Base-by-base conservation (phyloP, 768 basidiomycete genomes). In the Heimioporus sp. region DNA sequence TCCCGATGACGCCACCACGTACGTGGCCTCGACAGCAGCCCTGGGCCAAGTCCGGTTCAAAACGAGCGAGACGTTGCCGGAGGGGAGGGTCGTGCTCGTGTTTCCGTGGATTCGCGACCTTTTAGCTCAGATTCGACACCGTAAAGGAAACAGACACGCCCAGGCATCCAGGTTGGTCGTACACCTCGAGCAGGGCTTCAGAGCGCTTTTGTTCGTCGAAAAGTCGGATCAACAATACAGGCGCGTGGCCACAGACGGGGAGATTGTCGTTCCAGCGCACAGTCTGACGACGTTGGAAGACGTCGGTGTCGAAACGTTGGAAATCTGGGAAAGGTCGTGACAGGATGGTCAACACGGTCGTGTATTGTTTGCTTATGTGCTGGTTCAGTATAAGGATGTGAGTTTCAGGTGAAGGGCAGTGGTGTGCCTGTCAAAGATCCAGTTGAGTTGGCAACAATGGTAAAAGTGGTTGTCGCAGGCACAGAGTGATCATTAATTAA, bases 161-260 rank as follows among this genome's bases (percentile, higher is more conserved):
- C 32, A 24, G 30, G 49, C 37, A 4, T 40, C 42, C 5, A 38
- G 10, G 41, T 5, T 47, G 45, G 38, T 58, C 37, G 43, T 38
- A 15, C 36, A 50, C 48, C 34, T 58, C 15, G 55, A 52, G n/a
- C 51, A 40, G 10, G 50, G 50, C 10, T 57, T 57, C 41, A 43
- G 24, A 17, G 48, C 51, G 8, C 39, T 58, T 3, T 21, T 49
- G 32, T 53, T 58, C 7, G 43, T 28, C 20, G 45, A 57, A 17
- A 51, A 57, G 3, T 48, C 45, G 3, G 10, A 15, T 28, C 44
- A 30, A 5, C 24, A 28, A n/a, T 38, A 58, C 68, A 71, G 60
- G 17, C 61, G 56, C 41, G 30, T 57, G 19, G 53, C 48, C 35
- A n/a, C 54, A 10, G 52, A 41, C 12, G 13, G 3, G 13, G 46